phyloP scores from a whole-genome alignment of 106 monocot species.

The Triglochin maritima region DNA sequence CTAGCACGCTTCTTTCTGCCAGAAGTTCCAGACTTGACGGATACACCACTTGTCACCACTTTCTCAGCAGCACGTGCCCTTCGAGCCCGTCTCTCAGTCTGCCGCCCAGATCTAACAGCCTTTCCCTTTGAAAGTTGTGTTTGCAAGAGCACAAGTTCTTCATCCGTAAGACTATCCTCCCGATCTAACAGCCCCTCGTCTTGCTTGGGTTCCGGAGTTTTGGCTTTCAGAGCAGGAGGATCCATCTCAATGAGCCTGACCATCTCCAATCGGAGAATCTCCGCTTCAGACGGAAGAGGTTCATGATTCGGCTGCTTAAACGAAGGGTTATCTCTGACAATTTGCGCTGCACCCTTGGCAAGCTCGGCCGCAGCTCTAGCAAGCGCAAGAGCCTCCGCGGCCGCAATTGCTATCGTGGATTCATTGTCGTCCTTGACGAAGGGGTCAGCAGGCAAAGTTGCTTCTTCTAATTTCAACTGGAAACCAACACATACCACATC shows the following conservation, averaged over 20 bases:
- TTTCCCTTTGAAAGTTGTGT: conserved; percentile 11
- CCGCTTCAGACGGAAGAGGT: conserved; percentile 22
- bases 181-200: conserved; percentile 9
- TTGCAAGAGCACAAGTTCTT: conserved; percentile 15
- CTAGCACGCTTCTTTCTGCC: conserved; percentile 46
- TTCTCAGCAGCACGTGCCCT: conserved; percentile 53
- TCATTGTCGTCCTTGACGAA: conserved; percentile 20
- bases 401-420: conserved; percentile 57
- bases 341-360: conserved; percentile 72
- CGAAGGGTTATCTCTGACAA: conserved; percentile 17
- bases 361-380: conserved; percentile 82
- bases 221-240: background rate
- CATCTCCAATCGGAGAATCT: conserved; percentile 26
- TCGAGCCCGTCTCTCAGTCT: conserved; percentile 61
- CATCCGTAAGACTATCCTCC: conserved; percentile 4
- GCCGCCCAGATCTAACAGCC: conserved; percentile 62
- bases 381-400: conserved; percentile 79
- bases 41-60: conserved; percentile 17
- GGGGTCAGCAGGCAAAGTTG: no score
- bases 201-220: conserved; percentile 4
- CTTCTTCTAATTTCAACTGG: no score
- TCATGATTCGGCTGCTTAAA: conserved; percentile 20
- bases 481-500: no score
- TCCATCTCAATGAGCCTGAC: conserved; percentile 30
- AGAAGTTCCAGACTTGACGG: conserved; percentile 37